phyloP scores from a whole-genome alignment of 768 basidiomycete genomes.

The Termitomyces heimii region DNA sequence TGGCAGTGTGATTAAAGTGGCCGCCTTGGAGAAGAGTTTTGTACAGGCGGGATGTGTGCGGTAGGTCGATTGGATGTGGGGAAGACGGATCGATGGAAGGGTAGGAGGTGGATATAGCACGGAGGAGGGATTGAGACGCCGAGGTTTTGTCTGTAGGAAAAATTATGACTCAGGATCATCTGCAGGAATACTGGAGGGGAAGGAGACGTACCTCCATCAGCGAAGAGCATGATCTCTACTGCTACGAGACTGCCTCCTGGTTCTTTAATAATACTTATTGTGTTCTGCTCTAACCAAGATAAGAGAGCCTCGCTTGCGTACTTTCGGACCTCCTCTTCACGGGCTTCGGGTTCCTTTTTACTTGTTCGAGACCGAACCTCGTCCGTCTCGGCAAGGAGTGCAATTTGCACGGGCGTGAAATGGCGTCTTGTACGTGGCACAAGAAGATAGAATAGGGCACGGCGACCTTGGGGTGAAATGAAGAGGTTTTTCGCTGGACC shows the following conservation, averaged over 20 bases:
- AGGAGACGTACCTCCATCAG: slow-evolving; percentile 66
- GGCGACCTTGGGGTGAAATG: slow-evolving; percentile 66
- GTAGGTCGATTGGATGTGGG: slow-evolving; percentile 72
- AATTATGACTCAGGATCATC: not conserved
- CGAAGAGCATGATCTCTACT: slow-evolving; percentile 77
- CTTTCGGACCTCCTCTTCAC: slow-evolving; percentile 65
- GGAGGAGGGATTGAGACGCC: slow-evolving; percentile 56
- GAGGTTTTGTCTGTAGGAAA: slow-evolving; percentile 60
- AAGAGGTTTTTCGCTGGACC: slow-evolving; percentile 52
- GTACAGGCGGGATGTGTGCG: slow-evolving; percentile 79
- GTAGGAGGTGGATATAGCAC: slow-evolving; percentile 49
- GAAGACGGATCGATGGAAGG: slow-evolving; percentile 42
- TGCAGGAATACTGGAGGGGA: not conserved
- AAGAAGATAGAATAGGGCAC: slow-evolving; percentile 78
- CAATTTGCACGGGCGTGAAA: slow-evolving; percentile 80
- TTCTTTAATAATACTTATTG: slow-evolving; percentile 57
- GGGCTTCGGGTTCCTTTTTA: slow-evolving; percentile 62
- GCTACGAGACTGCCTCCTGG: slow-evolving; percentile 77
- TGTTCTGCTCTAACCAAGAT: slow-evolving; percentile 61
- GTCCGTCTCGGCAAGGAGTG: slow-evolving; percentile 70
- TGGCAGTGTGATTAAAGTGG: slow-evolving; percentile 66
- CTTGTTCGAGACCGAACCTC: slow-evolving; percentile 62
- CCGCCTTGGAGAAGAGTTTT: slow-evolving; percentile 90
- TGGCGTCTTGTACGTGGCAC: slow-evolving; percentile 79
- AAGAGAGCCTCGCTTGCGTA: slow-evolving; percentile 73